Evolutionary conservation across 2,329 filamentous ascomycete species (phyloP).

Genomic region (Fusarium citri): DNA sequence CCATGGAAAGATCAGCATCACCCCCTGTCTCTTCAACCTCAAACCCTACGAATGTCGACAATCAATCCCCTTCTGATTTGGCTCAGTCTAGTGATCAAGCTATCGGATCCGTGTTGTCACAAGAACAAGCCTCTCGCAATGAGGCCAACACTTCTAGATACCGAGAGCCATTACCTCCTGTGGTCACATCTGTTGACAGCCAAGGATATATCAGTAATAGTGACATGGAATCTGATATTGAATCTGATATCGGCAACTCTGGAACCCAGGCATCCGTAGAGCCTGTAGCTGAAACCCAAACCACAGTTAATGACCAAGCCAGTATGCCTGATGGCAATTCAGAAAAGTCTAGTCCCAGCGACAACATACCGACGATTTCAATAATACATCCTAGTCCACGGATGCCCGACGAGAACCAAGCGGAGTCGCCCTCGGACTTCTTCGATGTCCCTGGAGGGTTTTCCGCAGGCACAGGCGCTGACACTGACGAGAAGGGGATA

Average conservation of each 20-base stretch:
- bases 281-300: background rate
- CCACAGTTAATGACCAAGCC: background rate
- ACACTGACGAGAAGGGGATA: constrained; percentile 7
- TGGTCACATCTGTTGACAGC: constrained; percentile 77
- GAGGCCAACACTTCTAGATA: constrained; percentile 67
- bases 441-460: constrained; percentile 71
- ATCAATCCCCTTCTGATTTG: constrained; percentile 37
- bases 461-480: constrained; percentile 55
- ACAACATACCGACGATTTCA: constrained; percentile 57
- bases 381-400: constrained; percentile 59
- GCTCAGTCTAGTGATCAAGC: constrained; percentile 70
- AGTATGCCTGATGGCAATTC: background rate
- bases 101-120: constrained; percentile 65
- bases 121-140: constrained; percentile 65
- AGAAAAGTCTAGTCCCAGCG: constrained; percentile 8
- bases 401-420: constrained; percentile 31
- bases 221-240: constrained; percentile 49
- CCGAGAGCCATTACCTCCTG: constrained; percentile 75
- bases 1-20: constrained; percentile 55
- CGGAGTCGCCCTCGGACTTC: constrained; percentile 48
- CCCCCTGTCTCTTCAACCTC: constrained; percentile 23
- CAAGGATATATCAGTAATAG: constrained; percentile 72
- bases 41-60: constrained; percentile 47
- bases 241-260: constrained; percentile 30
- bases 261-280: background rate